Percentiles rank a stretch among this genome's conserved stretches.
These are phyloP conservation scores for Amylocarpus encephaloides DNA, from an alignment of 2,329 filamentous ascomycete genomes.

Conservation along the genomic window DNA sequence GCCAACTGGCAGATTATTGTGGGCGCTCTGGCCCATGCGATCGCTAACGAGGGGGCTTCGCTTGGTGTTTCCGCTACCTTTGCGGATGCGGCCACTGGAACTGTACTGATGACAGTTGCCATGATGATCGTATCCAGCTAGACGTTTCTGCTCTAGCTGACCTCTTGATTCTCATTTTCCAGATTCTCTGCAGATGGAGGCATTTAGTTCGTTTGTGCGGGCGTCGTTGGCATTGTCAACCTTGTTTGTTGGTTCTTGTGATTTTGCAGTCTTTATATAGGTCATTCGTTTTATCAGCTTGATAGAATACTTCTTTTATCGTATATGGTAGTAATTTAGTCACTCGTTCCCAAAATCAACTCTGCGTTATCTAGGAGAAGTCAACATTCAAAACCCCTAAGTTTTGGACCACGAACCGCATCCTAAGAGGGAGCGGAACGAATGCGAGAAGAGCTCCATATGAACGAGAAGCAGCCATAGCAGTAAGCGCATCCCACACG, in stretches of 20 bases:
- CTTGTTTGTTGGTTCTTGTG: too few relatives aligned
- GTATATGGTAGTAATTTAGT: background rate
- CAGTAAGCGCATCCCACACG: constrained; percentile 43
- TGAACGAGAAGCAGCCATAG: constrained; percentile 43
- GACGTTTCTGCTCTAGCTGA: too few relatives aligned
- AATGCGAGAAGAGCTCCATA: constrained; percentile 44
- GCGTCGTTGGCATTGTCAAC: too few relatives aligned
- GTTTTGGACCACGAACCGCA: too few relatives aligned
- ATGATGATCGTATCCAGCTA: background rate
- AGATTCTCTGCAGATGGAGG: too few relatives aligned
- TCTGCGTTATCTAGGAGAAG: too few relatives aligned
- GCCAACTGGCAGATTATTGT: background rate
- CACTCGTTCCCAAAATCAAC: too few relatives aligned
- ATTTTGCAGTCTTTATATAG: too few relatives aligned
- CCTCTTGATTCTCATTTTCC: too few relatives aligned
- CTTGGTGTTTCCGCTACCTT: background rate
- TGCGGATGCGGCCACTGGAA: background rate
- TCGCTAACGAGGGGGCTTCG: background rate
- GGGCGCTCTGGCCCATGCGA: background rate
- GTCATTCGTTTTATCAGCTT: background rate
- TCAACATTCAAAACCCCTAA: too few relatives aligned
- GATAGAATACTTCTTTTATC: background rate
- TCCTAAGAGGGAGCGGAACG: constrained; percentile 43
- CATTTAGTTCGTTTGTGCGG: too few relatives aligned
- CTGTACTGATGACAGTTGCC: background rate